A percentile compares a stretch with the other conserved stretches of the same genome.
Evolutionary conservation across 305 asterid genomes (phyloP).

Genomic region (Andrographis paniculata): DNA sequence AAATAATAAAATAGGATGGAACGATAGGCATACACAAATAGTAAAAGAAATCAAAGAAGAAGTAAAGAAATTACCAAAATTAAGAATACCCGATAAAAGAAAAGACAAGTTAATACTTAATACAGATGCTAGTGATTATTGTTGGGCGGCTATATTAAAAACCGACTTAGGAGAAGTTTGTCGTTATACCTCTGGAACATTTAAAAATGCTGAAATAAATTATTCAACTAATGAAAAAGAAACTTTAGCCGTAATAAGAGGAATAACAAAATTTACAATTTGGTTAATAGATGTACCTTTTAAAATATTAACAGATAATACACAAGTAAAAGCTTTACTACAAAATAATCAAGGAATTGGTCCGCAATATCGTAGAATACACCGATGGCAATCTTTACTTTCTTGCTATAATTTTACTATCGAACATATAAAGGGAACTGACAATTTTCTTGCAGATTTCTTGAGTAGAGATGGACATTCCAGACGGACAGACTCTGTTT

Average conservation of each 20-base stretch:
- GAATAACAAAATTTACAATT: background rate
- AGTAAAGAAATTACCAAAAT: background rate
- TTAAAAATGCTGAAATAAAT: background rate
- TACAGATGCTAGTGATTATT: background rate
- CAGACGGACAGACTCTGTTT: too few relatives aligned
- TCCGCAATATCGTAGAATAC: background rate
- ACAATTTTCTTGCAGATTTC: too few relatives aligned
- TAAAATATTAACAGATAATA: background rate
- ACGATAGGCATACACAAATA: background rate
- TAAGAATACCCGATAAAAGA: background rate
- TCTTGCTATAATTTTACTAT: too few relatives aligned
- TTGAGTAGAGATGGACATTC: too few relatives aligned
- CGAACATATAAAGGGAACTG: too few relatives aligned
- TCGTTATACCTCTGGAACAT: background rate
- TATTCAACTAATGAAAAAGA: background rate
- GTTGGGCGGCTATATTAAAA: too few relatives aligned
- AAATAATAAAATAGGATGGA: background rate
- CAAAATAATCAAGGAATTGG: background rate
- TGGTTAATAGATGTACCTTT: background rate
- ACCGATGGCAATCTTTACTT: background rate
- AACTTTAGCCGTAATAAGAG: background rate
- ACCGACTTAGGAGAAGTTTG: background rate
- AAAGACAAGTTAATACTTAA: background rate
- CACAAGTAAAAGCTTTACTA: background rate
- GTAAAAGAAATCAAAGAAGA: background rate